A percentile compares a stretch with the other conserved stretches of the same genome.
These are phyloP conservation scores for Euphorbia tirucalli DNA, from an alignment of 345 rosid species.

Conservation along the genomic window DNA sequence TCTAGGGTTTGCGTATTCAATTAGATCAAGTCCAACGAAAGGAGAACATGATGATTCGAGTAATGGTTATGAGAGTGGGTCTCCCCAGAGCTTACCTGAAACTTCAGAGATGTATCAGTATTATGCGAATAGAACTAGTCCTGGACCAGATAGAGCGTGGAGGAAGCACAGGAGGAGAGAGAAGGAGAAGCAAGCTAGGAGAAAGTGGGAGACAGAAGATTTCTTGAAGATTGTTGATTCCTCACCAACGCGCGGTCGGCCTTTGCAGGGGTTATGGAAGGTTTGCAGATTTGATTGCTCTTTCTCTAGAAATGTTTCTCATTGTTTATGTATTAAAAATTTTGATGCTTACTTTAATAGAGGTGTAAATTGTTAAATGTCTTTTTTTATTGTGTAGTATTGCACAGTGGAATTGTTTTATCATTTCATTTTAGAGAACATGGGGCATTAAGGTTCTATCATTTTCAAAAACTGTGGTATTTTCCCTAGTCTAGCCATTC, in stretches of 20 bases:
- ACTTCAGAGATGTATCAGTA: constrained; percentile 70
- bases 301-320: neutral
- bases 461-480: neutral
- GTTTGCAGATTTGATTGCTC: constrained; percentile 26
- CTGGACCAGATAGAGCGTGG: constrained; percentile 46
- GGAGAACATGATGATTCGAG: constrained; percentile 36
- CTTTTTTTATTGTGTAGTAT: neutral
- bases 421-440: too few species aligned
- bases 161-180: constrained; percentile 82
- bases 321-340: neutral
- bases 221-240: constrained; percentile 69
- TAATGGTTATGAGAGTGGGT: constrained; percentile 23
- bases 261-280: constrained; percentile 94
- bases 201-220: constrained; percentile 79
- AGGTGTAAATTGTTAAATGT: neutral
- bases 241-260: constrained; percentile 60
- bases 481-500: neutral
- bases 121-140: constrained; percentile 74
- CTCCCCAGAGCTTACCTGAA: constrained; percentile 53
- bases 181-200: constrained; percentile 66
- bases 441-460: neutral
- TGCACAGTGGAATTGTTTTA: neutral
- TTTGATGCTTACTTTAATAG: neutral
- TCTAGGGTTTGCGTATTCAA: constrained; percentile 22
- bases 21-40: constrained; percentile 41